A percentile compares a stretch with the other conserved stretches of the same genome.
These are phyloP conservation scores for Saccharomyces hybrid DNA, from an alignment of 1,139 yeast genomes.

Conservation along the genomic window DNA sequence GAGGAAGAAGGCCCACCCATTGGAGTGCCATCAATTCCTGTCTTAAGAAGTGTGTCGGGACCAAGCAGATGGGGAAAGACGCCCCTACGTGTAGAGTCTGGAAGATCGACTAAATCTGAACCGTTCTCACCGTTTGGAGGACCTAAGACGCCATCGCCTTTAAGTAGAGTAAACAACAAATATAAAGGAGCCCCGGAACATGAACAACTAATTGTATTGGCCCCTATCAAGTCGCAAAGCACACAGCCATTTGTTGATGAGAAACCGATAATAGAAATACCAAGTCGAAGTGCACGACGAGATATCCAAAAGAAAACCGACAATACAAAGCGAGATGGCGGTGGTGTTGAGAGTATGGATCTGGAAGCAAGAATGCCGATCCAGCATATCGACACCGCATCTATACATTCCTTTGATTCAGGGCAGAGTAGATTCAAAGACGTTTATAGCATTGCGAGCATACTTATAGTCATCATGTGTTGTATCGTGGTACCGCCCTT, in stretches of 20 bases:
- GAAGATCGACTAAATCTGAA: conserved; percentile 1
- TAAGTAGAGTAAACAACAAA: background rate
- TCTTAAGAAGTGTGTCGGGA: conserved; percentile 10
- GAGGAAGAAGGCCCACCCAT: background rate
- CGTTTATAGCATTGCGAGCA: conserved; percentile 17
- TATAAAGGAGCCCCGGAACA: background rate
- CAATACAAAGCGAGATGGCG: background rate
- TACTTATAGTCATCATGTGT: conserved; percentile 10
- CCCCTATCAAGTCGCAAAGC: background rate
- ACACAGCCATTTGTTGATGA: background rate
- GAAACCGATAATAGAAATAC: background rate
- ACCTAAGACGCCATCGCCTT: background rate
- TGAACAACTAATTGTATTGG: background rate
- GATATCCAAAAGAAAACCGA: background rate
- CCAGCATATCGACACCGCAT: conserved; percentile 17
- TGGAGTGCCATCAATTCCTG: conserved; percentile 6
- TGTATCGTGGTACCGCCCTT: conserved; percentile 22
- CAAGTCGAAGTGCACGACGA: background rate
- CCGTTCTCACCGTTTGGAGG: background rate
- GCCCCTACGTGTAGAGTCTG: conserved; percentile 3
- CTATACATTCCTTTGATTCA: conserved; percentile 19
- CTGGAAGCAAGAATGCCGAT: conserved; percentile 8
- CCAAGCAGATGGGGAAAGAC: conserved; percentile 11
- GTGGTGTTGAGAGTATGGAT: conserved; percentile 5
- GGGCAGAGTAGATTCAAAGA: conserved; percentile 11